These are phyloP conservation scores for Cryomyces antarcticus DNA, from an alignment of 495 filamentous ascomycete genomes.

Conservation along the genomic window DNA sequence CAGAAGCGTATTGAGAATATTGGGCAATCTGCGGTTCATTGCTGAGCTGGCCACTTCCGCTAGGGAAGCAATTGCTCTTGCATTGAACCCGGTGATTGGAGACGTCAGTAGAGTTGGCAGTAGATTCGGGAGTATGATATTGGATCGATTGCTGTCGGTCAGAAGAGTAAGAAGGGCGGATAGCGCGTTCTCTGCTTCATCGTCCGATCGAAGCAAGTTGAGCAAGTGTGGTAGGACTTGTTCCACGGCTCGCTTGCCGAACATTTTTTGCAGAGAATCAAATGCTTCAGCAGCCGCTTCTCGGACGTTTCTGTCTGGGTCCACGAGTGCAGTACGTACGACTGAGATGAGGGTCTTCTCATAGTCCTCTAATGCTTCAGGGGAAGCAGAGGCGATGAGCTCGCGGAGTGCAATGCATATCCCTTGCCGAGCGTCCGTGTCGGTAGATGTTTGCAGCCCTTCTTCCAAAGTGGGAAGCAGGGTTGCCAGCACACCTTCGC, in stretches of 20 bases:
- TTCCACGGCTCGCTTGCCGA: constrained; percentile 85
- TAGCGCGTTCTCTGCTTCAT: constrained; percentile 77
- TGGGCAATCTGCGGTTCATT: constrained; percentile 75
- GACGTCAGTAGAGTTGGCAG: constrained; percentile 76
- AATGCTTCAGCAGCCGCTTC: constrained; percentile 96
- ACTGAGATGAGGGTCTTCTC: constrained; percentile 89
- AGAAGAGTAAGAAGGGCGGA: constrained; percentile 81
- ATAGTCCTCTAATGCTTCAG: constrained; percentile 77
- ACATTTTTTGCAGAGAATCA: constrained; percentile 75
- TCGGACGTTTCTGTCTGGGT: constrained; percentile 70
- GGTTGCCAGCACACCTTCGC: constrained; percentile 74
- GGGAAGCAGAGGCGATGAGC: constrained; percentile 77
- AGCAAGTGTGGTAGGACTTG: constrained; percentile 87
- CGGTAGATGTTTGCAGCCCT: constrained; percentile 67
- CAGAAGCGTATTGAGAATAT: constrained; percentile 80
- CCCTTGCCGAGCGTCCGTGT: constrained; percentile 88
- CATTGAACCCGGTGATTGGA: constrained; percentile 90
- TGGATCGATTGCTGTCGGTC: constrained; percentile 80
- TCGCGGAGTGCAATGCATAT: constrained; percentile 93
- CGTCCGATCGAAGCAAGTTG: constrained; percentile 62
- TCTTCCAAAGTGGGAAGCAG: constrained; percentile 84
- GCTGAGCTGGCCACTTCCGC: constrained; percentile 73
- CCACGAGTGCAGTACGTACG: constrained; percentile 80
- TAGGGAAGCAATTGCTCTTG: constrained; percentile 75
- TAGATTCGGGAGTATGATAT: constrained; percentile 89